Conservation (phyloP, 164 flowering plant genomes). For the Vitis rotundifolia region DNA sequence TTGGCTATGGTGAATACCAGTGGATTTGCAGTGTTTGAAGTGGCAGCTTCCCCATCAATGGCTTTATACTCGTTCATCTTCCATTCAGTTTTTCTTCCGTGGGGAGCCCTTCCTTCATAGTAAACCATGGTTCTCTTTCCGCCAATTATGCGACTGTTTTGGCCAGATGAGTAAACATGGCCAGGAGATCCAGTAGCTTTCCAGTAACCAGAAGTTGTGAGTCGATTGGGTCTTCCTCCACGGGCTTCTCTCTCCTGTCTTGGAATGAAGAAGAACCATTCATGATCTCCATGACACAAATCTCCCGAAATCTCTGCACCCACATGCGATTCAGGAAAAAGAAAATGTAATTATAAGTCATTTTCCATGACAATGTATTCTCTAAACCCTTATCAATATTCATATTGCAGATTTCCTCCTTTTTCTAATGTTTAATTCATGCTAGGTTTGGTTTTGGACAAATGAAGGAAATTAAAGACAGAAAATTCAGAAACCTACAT, state of each 20-base stretch:
- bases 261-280: conserved; percentile 69
- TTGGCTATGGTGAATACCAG: neutral
- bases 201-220: conserved; percentile 62
- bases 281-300: conserved; percentile 40
- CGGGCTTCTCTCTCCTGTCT: conserved; percentile 60
- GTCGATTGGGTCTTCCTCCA: conserved; percentile 63
- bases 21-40: neutral
- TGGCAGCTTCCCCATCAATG: conserved; percentile 15
- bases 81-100: conserved; percentile 60
- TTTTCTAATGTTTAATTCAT: no score
- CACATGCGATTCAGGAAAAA: neutral
- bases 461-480: no score
- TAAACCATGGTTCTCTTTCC: conserved; percentile 65
- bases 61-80: conserved; percentile 62
- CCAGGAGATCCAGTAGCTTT: conserved; percentile 76
- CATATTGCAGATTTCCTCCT: neutral
- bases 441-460: no score
- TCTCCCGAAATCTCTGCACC: conserved; percentile 45
- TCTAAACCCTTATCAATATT: neutral
- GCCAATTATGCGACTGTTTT: conserved; percentile 40
- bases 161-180: conserved; percentile 37
- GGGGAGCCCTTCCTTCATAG: conserved; percentile 59
- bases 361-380: neutral
- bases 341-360: neutral
- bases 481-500: no score